Evolutionary conservation across 2,329 filamentous ascomycete species (phyloP).

Genomic region (Aspergillus intermedius): DNA sequence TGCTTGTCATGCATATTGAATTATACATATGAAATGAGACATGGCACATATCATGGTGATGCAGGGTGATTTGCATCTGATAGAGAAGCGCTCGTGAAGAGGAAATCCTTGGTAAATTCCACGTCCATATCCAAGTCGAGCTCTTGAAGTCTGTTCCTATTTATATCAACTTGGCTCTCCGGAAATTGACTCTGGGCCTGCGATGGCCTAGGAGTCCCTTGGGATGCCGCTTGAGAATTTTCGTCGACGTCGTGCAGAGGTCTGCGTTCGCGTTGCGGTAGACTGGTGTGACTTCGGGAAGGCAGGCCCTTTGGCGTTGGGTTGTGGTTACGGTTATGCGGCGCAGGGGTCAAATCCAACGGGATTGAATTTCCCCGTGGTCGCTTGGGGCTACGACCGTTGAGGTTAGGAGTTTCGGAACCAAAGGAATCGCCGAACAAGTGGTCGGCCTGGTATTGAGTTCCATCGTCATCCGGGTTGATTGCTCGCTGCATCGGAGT

Average conservation of each 20-base stretch:
- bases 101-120: constrained; percentile 30
- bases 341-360: constrained; percentile 6
- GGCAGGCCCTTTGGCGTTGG: constrained; percentile 6
- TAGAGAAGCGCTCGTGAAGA: constrained; percentile 28
- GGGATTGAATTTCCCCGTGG: constrained; percentile 17
- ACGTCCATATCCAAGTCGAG: constrained; percentile 29
- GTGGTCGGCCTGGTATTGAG: constrained; percentile 9
- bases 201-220: constrained; percentile 8
- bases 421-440: constrained; percentile 16
- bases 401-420: constrained; percentile 11
- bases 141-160: constrained; percentile 19
- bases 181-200: constrained; percentile 7
- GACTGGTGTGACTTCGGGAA: constrained; percentile 1
- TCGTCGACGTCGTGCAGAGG: constrained; percentile 18
- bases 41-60: neutral
- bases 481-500: constrained; percentile 10
- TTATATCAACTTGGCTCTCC: constrained; percentile 7
- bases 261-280: constrained; percentile 11
- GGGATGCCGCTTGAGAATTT: constrained; percentile 22
- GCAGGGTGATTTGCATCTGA: constrained; percentile 16
- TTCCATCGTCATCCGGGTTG: constrained; percentile 12
- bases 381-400: constrained; percentile 23
- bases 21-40: too few relatives aligned
- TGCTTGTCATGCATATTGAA: too few relatives aligned
- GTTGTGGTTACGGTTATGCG: constrained; percentile 2